Evolutionary conservation across 495 filamentous ascomycete species (phyloP).

Genomic region (Podospora comata): DNA sequence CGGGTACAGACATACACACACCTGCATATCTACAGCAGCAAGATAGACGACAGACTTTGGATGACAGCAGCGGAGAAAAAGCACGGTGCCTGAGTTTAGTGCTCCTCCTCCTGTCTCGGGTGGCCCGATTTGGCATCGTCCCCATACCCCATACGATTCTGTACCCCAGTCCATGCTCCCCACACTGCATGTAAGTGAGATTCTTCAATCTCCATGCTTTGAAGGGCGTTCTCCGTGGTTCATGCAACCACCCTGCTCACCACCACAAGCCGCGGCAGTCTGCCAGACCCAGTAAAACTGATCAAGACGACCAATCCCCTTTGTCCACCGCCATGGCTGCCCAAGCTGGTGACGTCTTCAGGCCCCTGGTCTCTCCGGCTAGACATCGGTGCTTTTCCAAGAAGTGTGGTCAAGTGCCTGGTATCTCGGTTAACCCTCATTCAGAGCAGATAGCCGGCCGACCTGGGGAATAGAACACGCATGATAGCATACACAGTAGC

Average conservation of each 20-base stretch:
- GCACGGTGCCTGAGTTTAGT: slow-evolving; percentile 1
- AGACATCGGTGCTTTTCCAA: slow-evolving; percentile 7
- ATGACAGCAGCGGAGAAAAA: slow-evolving; percentile 1
- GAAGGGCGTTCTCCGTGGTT: neutral
- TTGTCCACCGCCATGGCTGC: neutral
- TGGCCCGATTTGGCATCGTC: neutral
- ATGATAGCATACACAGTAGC: neutral
- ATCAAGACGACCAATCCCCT: neutral
- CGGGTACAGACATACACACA: neutral
- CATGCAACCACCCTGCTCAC: slow-evolving; percentile 4
- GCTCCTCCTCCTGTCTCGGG: slow-evolving; percentile 1
- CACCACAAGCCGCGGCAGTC: neutral
- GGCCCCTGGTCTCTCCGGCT: neutral
- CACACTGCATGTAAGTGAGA: neutral
- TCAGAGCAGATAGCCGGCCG: neutral
- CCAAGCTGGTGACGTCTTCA: neutral
- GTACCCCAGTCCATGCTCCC: neutral
- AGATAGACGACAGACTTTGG: neutral
- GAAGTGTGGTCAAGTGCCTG: neutral
- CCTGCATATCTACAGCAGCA: too few species aligned
- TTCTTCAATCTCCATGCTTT: neutral
- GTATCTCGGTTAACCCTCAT: neutral
- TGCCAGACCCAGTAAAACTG: neutral
- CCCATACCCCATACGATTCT: neutral
- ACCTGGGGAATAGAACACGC: neutral